Evolutionary conservation across 805 yeast genomes (phyloP).

Genomic region (Wickerhamiella cacticola): DNA sequence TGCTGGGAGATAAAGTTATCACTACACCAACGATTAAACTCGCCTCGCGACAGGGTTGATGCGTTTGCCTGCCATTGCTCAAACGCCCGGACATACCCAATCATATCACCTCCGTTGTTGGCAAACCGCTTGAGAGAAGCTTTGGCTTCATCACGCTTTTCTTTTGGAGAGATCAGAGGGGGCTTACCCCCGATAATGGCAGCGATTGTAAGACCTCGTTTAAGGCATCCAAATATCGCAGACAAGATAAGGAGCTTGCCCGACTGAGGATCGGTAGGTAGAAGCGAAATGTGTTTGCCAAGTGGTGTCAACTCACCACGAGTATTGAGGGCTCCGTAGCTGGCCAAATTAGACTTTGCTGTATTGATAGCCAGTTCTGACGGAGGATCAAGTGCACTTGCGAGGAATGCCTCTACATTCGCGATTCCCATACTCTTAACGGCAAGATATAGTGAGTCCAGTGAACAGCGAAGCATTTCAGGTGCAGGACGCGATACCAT

Average conservation of each 20-base stretch:
- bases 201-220: constrained; percentile 66
- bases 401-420: constrained; percentile 56
- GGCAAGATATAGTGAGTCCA: constrained; percentile 69
- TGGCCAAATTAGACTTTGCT: constrained; percentile 43
- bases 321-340: constrained; percentile 58
- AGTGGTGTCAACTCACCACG: constrained; percentile 50
- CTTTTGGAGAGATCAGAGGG: constrained; percentile 54
- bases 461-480: constrained; percentile 71
- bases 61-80: constrained; percentile 37
- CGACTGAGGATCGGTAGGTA: constrained; percentile 75
- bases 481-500: constrained; percentile 75
- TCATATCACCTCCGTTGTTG: constrained; percentile 53
- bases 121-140: constrained; percentile 22
- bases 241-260: constrained; percentile 75
- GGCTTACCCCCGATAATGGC: constrained; percentile 60
- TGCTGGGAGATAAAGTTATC: constrained; percentile 51
- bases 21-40: constrained; percentile 36
- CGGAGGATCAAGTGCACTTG: constrained; percentile 76
- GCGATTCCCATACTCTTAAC: constrained; percentile 82
- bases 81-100: constrained; percentile 52
- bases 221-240: constrained; percentile 71
- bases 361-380: constrained; percentile 37
- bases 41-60: constrained; percentile 22
- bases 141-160: constrained; percentile 54
- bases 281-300: constrained; percentile 64